Evolutionary conservation across 2,329 filamentous ascomycete genomes (phyloP), one percentile per base, ranked within the genome.

Genomic region (Arthrobotrys pseudoclavata): DNA sequence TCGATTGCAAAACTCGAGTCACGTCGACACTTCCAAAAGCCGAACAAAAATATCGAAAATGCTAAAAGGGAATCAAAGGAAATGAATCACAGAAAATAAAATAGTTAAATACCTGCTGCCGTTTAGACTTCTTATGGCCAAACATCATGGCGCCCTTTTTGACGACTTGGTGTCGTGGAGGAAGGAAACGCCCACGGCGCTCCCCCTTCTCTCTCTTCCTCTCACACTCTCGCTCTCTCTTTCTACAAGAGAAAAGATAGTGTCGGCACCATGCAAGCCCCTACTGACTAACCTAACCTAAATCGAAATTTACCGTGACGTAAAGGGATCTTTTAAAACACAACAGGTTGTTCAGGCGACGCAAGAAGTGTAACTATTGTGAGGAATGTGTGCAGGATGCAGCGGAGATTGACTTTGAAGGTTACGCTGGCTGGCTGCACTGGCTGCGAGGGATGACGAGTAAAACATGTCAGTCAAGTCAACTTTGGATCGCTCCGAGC

Each of bases 291-390:
- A 20, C 10, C 42, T 57, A 71, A 26, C 15, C 48, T 31, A 31
- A 69, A 52, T 20, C 18, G 26, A 48, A 76, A 76, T 31, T 60
- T 64, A 57, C 71, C 71, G 71, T 76, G 71, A 76, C 71, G 71
- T 76, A 37, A 63, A 76, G 71, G 64, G 18, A n/a, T 45, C n/a
- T 7, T 50, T 40, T 40, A 15, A 34, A 22, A 22, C n/a, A 29
- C 12, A 37, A 42, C 13, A 48, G 31, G 52, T 57, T 57, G 52
- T 22, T 37, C 52, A n/a, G 52, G 31, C 52, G 52, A 57, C 24
- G 9, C 24, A 31, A 24, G 20, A 7, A 52, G 47, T n/a, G 12
- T n/a, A 5, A 45, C 4, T 37, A 13, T 7, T 45, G n/a, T 12
- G 48, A 55, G 52, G 15, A 37, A 55, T 34, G 52, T 20, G 12